phyloP scores from a whole-genome alignment of 495 filamentous ascomycete genomes.

The Xylona heveae region DNA sequence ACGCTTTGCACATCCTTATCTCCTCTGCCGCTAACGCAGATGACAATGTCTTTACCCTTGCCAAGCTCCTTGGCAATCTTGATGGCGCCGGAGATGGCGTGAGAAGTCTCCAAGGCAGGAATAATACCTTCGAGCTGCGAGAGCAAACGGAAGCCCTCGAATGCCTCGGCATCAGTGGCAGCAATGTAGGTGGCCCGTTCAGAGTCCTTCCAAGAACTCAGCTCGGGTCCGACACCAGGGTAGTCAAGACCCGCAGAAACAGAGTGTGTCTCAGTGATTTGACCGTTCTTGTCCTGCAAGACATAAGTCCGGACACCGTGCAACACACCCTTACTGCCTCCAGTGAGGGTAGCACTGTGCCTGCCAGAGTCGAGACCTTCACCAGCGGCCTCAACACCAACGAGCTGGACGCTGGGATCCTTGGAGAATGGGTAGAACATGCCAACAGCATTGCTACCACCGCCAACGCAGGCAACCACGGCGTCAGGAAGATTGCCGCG shows the following conservation, averaged over 20 bases:
- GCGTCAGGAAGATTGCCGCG: slow-evolving; percentile 83
- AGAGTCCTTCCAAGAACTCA: slow-evolving; percentile 79
- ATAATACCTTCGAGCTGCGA: slow-evolving; percentile 87
- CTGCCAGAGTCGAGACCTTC: slow-evolving; percentile 58
- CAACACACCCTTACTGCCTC: slow-evolving; percentile 76
- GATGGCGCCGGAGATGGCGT: slow-evolving; percentile 77
- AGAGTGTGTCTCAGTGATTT: slow-evolving; percentile 87
- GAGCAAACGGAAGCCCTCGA: slow-evolving; percentile 70
- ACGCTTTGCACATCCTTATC: slow-evolving; percentile 99
- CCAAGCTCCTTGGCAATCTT: slow-evolving; percentile 82
- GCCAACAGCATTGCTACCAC: slow-evolving; percentile 74
- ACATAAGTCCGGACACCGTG: slow-evolving; percentile 94
- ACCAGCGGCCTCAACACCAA: slow-evolving; percentile 92
- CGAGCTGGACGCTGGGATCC: slow-evolving; percentile 62
- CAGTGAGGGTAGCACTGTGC: slow-evolving; percentile 78
- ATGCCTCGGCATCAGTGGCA: slow-evolving; percentile 80
- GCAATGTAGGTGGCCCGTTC: slow-evolving; percentile 72
- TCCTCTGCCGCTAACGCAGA: slow-evolving; percentile 78
- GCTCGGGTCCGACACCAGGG: slow-evolving; percentile 86
- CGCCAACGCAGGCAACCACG: slow-evolving; percentile 89
- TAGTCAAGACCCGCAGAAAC: slow-evolving; percentile 96
- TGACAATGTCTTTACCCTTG: slow-evolving; percentile 77
- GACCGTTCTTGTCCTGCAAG: slow-evolving; percentile 75
- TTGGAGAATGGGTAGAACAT: slow-evolving; percentile 94
- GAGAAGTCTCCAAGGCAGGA: slow-evolving; percentile 79